A percentile compares a stretch with the other conserved stretches of the same genome.
Conservation (phyloP, 2,329 filamentous ascomycete genomes). For the Amphichorda felina region DNA sequence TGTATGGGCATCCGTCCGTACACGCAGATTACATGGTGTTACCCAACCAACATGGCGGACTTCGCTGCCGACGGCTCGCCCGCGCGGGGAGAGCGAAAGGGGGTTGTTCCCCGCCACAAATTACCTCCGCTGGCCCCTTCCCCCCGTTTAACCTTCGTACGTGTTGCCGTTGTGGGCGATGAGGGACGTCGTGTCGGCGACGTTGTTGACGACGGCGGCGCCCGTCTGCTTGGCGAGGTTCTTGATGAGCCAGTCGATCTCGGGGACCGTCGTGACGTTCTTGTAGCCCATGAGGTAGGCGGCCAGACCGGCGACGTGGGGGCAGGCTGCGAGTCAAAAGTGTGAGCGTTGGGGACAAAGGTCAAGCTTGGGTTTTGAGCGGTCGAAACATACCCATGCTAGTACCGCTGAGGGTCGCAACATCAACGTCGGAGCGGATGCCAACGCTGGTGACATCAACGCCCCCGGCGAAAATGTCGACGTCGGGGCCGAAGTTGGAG, state of each 20-base stretch:
- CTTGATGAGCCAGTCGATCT: conserved; percentile 36
- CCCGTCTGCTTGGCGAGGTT: conserved; percentile 35
- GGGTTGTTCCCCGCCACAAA: too few species aligned
- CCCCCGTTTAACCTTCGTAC: conserved; percentile 1
- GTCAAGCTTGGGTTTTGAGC: too few species aligned
- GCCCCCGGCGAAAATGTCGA: conserved; percentile 46
- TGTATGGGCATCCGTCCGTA: too few species aligned
- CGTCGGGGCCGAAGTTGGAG: conserved; percentile 43
- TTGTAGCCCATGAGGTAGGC: conserved; percentile 54
- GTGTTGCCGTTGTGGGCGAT: conserved; percentile 44
- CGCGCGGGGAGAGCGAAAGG: too few species aligned
- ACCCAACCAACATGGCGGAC: too few species aligned
- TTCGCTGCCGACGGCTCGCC: too few species aligned
- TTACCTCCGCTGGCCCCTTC: too few species aligned
- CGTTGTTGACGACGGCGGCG: conserved; percentile 29
- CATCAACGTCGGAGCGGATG: conserved; percentile 34
- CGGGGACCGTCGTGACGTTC: conserved; percentile 24
- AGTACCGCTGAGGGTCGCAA: conserved; percentile 36
- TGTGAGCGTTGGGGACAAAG: too few species aligned
- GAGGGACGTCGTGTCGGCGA: conserved; percentile 30
- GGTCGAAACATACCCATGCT: too few species aligned
- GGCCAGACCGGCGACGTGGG: conserved; percentile 55
- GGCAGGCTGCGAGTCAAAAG: conserved; percentile 33
- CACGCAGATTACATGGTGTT: too few species aligned
- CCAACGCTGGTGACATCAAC: conserved; percentile 40